A percentile compares a stretch with the other conserved stretches of the same genome.
These are phyloP conservation scores for Epicoccum nigrum DNA, from an alignment of 2,329 filamentous ascomycete species.

Conservation along the genomic window DNA sequence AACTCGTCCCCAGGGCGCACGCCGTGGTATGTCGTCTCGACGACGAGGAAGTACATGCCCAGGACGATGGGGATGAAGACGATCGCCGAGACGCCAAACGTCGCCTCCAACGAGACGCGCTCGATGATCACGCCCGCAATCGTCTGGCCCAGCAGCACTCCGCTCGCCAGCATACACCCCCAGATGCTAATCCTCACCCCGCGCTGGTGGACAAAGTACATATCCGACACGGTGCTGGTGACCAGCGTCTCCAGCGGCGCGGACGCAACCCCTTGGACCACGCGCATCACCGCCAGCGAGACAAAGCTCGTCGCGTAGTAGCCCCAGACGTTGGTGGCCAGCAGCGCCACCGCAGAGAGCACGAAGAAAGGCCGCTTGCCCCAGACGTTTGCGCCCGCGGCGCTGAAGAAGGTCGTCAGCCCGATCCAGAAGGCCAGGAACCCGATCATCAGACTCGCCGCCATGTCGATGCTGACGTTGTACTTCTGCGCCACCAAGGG, in stretches of 20 bases:
- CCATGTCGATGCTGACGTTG: constrained; percentile 46
- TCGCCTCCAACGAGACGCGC: constrained; percentile 49
- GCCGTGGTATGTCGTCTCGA: constrained; percentile 51
- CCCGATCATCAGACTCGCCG: constrained; percentile 49
- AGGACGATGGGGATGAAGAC: constrained; percentile 52
- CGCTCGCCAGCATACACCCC: constrained; percentile 44
- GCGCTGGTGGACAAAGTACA: constrained; percentile 88
- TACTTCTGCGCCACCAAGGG: constrained; percentile 45
- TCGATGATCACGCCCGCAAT: constrained; percentile 53
- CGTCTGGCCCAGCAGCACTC: constrained; percentile 52
- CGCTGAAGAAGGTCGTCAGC: constrained; percentile 51
- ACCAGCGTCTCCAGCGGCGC: constrained; percentile 90
- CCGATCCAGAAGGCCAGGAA: constrained; percentile 49
- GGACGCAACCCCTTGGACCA: constrained; percentile 84
- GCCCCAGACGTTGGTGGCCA: constrained; percentile 50
- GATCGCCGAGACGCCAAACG: constrained; percentile 52
- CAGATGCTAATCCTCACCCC: constrained; percentile 84
- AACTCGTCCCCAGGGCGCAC: constrained; percentile 28
- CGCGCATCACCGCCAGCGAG: constrained; percentile 60
- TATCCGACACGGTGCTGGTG: constrained; percentile 85
- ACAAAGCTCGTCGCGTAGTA: constrained; percentile 49
- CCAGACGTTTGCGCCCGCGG: constrained; percentile 49
- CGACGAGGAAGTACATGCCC: constrained; percentile 53
- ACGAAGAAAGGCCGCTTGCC: constrained; percentile 49
- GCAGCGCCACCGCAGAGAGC: constrained; percentile 44